Evolutionary conservation across 306 rosid genomes (phyloP).

Genomic region (Pyrus communis): DNA sequence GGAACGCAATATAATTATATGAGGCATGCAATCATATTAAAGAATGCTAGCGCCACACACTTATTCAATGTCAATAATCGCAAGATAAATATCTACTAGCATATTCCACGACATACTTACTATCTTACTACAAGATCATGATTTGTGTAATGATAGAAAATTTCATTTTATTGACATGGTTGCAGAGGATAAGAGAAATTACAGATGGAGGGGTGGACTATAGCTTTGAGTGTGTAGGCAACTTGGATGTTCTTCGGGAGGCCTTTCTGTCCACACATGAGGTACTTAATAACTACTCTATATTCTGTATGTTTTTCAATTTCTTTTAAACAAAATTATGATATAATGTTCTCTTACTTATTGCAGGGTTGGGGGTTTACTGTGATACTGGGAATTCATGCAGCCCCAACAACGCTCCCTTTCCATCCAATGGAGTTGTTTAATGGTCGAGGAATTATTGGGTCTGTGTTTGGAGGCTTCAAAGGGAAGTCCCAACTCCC

Average conservation of each 20-base stretch:
- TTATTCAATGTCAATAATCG: too few species aligned
- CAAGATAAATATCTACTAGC: too few species aligned
- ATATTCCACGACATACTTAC: background rate
- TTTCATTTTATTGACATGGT: background rate
- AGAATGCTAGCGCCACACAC: too few species aligned
- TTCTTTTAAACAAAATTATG: background rate
- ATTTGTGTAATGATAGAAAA: background rate
- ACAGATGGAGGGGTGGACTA: slow-evolving; percentile 54
- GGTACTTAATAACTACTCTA: slow-evolving; percentile 9
- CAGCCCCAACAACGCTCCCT: slow-evolving; percentile 53
- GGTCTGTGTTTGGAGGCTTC: slow-evolving; percentile 71
- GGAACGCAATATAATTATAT: too few species aligned
- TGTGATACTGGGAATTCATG: slow-evolving; percentile 62
- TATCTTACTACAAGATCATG: background rate
- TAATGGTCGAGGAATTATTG: slow-evolving; percentile 45
- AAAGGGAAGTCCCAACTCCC: slow-evolving; percentile 73
- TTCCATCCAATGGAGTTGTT: slow-evolving; percentile 85
- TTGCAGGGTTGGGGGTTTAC: slow-evolving; percentile 77
- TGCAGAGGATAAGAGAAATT: slow-evolving; percentile 51
- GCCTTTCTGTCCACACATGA: slow-evolving; percentile 53
- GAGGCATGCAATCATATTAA: too few species aligned
- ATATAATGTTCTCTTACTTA: background rate
- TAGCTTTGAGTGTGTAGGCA: slow-evolving; percentile 71
- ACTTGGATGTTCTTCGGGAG: slow-evolving; percentile 42
- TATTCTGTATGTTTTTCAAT: background rate